phyloP scores from a whole-genome alignment of 441 rosid genomes.

The Erodium moschatum region DNA sequence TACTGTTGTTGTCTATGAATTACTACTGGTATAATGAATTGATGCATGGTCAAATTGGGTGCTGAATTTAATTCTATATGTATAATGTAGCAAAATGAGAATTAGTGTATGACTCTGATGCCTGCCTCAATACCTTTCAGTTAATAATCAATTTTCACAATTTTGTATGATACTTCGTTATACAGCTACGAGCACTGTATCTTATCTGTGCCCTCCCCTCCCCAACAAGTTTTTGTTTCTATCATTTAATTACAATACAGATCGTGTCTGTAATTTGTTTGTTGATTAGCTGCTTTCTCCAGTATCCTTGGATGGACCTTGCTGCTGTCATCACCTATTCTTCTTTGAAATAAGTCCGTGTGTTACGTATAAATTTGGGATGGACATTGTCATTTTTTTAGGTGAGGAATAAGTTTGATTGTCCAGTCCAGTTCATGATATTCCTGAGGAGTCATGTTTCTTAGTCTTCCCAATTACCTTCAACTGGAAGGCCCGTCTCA shows the following conservation, averaged over 20 bases:
- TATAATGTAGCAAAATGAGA: not conserved
- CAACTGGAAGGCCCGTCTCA: not conserved
- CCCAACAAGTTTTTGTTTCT: too few species aligned
- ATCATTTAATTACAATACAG: not conserved
- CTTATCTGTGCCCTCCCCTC: not conserved
- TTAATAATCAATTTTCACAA: not conserved
- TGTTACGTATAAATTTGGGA: too few species aligned
- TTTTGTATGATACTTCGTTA: not conserved
- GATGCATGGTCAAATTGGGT: constrained; percentile 2
- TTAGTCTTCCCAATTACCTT: not conserved
- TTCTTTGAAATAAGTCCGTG: not conserved
- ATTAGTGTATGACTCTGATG: not conserved
- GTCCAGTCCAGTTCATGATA: not conserved
- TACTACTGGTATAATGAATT: not conserved
- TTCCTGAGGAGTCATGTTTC: not conserved
- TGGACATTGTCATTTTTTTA: too few species aligned
- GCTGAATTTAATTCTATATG: not conserved
- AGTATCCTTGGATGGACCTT: not conserved
- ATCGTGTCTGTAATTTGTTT: not conserved
- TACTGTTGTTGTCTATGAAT: not conserved
- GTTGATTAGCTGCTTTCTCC: not conserved
- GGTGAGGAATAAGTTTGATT: too few species aligned
- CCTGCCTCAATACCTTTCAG: not conserved
- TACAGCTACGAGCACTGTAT: not conserved
- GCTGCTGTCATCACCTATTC: not conserved